Evolutionary conservation across 192 early-diverging fungal genomes (phyloP), one percentile per base, ranked within the genome.

Genomic region (Glomus cerebriforme): DNA sequence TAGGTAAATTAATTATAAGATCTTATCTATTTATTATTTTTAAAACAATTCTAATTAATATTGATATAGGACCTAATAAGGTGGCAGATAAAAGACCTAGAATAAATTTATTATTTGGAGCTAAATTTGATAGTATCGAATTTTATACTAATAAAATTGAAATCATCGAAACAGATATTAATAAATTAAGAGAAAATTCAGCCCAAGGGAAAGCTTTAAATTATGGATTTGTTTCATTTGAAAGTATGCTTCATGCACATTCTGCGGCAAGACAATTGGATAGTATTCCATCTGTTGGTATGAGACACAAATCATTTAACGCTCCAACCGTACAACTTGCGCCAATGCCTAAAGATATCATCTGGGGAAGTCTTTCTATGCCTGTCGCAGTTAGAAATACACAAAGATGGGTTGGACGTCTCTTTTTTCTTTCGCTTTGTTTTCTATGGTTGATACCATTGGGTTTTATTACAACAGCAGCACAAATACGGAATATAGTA

Each of bases 371-470:
- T 73, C 85, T 89, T 32, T 82, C 89, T 63, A 83, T 27, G 13
- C 3, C 2, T 31, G 26, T 3, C 2, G 24, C 69, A 29, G 24
- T 49, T 17, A 71, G 24, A 71, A 24, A 22, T 3, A 54, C 83
- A 7, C 85, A 85, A 39, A 81, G 73, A 34, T 19, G 88, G 13
- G 39, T 85, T 70, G 83, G 83, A 39, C 83, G 84, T 2, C 49
- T 86, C 7, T 35, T 92, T 0, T 93, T 88, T 26, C 71, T 88
- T 17, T 66, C 83, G 0, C 87, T 90, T 72, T 90, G 89, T 43
- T 87, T 93, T 75, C 62, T 91, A 10, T 92, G 91, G 82, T 89
- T 91, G 62, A 88, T 93, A 82, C 93, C 93, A 12, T 89, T 91
- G 19, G 84, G 87, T 13, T 81, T 87, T 26, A 81, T 94, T 54